Evolutionary conservation across 176 grass and related monocot species (phyloP), one percentile per base, ranked within the genome.

Genomic region (Juncus inflexus): DNA sequence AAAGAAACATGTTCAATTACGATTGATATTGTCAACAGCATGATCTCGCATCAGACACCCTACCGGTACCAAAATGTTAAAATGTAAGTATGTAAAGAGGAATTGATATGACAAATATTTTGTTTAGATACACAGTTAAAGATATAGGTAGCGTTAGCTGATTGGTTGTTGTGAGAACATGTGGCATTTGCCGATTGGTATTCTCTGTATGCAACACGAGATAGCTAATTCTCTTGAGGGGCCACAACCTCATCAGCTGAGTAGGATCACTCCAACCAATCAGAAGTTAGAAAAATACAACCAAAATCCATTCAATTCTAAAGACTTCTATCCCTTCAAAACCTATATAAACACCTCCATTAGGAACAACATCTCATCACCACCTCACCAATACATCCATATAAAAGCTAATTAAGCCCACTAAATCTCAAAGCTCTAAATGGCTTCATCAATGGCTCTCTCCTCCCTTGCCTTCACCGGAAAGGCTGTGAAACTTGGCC

Each of bases 381-480:
- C 19, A 28, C 19, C 19, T 12, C 49, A 8, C 49, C 12, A 52
- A 52, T 8, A 52, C 7, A 7, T 52, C 7, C 12, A 8, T 52
- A 12, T 8, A 52, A 8, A 12, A 12, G 9, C 12, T 52, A 52
- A 52, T 12, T 52, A 1, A 39, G 38, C 15, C 54, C 65, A 37
- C 11, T 50, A 28, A 28, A 28, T 28, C 19, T 28, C 19, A 28
- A 28, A 28, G 19, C 19, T 28, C 19, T 28, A 81, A 57, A 87
- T 83, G 79, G 79, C 81, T 52, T 39, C 86, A 12, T 75, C 78
- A 65, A 84, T 89, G 78, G 42, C 71, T 2, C 78, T 84, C 55
- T 78, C 81, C 35, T 75, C 86, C 64, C 78, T 73, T 3, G 60
- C 69, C 2, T 45, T 84, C 4, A 58, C 55, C 40, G 42, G 73